Percentiles rank a stretch among this genome's conserved stretches.
Conservation (phyloP, 331 rosid species). For the Quercus tomentella region DNA sequence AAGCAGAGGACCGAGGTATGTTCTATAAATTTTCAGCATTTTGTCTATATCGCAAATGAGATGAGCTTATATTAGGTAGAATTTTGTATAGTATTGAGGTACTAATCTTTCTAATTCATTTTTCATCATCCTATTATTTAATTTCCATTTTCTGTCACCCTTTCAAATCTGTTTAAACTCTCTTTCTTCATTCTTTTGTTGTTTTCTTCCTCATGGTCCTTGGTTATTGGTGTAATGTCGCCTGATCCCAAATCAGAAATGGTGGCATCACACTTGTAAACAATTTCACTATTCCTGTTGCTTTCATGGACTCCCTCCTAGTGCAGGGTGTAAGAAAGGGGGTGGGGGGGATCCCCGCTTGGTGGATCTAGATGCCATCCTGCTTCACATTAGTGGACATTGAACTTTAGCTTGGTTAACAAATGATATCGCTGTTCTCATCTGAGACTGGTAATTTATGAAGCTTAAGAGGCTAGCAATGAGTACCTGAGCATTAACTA, state of each 20-base stretch:
- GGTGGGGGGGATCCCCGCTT: not conserved
- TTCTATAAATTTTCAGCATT: not conserved
- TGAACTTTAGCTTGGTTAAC: not conserved
- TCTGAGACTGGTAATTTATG: not conserved
- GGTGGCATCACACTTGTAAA: not conserved
- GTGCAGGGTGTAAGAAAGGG: not conserved
- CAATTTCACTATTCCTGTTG: not conserved
- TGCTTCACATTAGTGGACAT: not conserved
- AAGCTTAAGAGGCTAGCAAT: not conserved
- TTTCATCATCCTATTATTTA: not conserved
- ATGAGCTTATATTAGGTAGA: not conserved
- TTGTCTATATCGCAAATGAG: not conserved
- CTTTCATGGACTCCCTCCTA: too few relatives aligned
- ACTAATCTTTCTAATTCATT: not conserved
- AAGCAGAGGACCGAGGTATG: conserved; percentile 83
- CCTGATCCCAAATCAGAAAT: not conserved
- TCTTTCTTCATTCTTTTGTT: not conserved
- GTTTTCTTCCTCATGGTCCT: not conserved
- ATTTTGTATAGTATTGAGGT: not conserved
- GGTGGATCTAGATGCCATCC: not conserved
- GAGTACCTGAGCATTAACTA: not conserved
- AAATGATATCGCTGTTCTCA: not conserved
- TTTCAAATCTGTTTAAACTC: not conserved
- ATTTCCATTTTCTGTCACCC: not conserved
- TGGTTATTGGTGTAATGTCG: not conserved